Percentiles rank a stretch among this genome's conserved stretches.
Conservation (phyloP, 345 rosid genomes). For the Citrus trifoliata region DNA sequence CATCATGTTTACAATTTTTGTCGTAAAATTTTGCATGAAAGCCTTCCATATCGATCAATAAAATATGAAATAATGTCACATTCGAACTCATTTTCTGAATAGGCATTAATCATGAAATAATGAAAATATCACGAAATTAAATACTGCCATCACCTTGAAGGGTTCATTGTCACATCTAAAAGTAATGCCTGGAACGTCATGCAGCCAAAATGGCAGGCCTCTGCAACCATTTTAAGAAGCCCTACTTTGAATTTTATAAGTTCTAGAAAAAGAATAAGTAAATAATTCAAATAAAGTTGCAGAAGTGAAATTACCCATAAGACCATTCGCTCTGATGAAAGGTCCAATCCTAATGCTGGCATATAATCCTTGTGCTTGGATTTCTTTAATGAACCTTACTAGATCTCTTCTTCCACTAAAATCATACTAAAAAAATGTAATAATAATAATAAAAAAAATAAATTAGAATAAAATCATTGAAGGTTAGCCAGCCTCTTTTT, state of each 20-base stretch:
- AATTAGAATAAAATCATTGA: not conserved
- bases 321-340: slow-evolving; percentile 43
- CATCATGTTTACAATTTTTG: slow-evolving; percentile 35
- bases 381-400: slow-evolving; percentile 37
- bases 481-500: not conserved
- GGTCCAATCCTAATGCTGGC: slow-evolving; percentile 51
- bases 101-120: not conserved
- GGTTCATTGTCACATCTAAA: slow-evolving; percentile 35
- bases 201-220: slow-evolving; percentile 47
- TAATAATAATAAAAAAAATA: too few species aligned
- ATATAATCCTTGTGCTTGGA: slow-evolving; percentile 40
- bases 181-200: slow-evolving; percentile 27
- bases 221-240: slow-evolving; percentile 20
- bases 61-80: not conserved
- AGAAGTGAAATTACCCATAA: slow-evolving; percentile 27
- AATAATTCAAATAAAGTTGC: too few species aligned
- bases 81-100: not conserved
- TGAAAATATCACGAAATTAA: not conserved
- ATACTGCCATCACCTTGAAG: slow-evolving; percentile 21
- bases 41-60: slow-evolving; percentile 3
- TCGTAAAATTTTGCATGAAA: slow-evolving; percentile 30
- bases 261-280: too few species aligned
- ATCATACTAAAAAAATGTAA: slow-evolving; percentile 25
- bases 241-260: too few species aligned
- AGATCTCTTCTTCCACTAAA: slow-evolving; percentile 39